These are phyloP conservation scores for Bryopsis sp. DNA, from an alignment of 139 green algal genomes.

Conservation along the genomic window DNA sequence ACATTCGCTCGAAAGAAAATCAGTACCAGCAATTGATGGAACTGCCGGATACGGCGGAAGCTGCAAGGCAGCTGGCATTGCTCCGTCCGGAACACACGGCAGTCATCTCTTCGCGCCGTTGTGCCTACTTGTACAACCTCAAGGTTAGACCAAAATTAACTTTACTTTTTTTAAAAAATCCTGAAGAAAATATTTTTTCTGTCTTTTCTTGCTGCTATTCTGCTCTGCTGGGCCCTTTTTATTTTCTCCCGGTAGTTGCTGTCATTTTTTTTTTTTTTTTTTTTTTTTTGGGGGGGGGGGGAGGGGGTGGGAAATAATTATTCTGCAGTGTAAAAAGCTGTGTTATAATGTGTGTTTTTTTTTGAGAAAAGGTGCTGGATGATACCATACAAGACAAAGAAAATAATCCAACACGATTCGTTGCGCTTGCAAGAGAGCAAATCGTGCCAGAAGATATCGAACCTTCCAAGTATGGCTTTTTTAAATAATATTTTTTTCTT, in stretches of 20 bases:
- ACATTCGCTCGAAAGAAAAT: no score
- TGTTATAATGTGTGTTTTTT: no score
- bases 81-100: conserved; percentile 23
- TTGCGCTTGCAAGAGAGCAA: background rate
- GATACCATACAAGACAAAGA: conserved; percentile 34
- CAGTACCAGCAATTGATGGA: background rate
- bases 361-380: conserved; percentile 45
- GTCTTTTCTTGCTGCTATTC: no score
- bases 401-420: conserved; percentile 12
- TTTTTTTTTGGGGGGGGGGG: no score
- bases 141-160: no score
- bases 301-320: no score
- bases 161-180: no score
- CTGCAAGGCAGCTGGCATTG: background rate
- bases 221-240: no score
- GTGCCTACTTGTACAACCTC: conserved; percentile 51
- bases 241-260: no score
- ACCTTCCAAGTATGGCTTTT: background rate
- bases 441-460: background rate
- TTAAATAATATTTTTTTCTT: background rate
- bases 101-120: conserved; percentile 37
- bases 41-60: background rate
- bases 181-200: no score
- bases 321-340: no score
- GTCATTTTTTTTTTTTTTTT: no score